A percentile compares a stretch with the other conserved stretches of the same genome.
Evolutionary conservation across 2,329 filamentous ascomycete genomes (phyloP).

Genomic region (Amphichorda felina): DNA sequence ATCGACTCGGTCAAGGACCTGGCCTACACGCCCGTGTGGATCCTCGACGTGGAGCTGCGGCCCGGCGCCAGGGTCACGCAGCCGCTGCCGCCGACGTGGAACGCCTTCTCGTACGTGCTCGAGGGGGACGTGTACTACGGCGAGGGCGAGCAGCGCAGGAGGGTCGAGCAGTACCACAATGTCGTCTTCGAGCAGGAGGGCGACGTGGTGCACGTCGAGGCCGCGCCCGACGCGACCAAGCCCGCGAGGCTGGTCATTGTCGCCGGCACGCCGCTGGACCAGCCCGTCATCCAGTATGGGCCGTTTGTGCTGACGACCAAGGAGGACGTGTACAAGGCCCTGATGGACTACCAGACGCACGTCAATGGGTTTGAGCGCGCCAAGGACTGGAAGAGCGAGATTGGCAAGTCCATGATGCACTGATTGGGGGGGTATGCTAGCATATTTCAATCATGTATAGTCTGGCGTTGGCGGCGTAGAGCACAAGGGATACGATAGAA

Average conservation of each 20-base stretch:
- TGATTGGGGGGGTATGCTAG: too few species aligned
- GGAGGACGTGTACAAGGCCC: constrained; percentile 64
- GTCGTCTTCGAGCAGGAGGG: constrained; percentile 77
- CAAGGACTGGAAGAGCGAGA: constrained; percentile 71
- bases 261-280: constrained; percentile 68
- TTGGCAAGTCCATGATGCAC: constrained; percentile 61
- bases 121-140: constrained; percentile 58
- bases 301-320: constrained; percentile 69
- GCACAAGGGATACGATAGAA: too few species aligned
- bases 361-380: constrained; percentile 74
- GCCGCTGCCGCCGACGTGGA: constrained; percentile 69
- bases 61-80: constrained; percentile 73
- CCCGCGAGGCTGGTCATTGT: constrained; percentile 55
- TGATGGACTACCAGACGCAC: constrained; percentile 62
- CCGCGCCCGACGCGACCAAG: constrained; percentile 51
- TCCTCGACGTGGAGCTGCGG: constrained; percentile 70
- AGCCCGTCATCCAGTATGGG: constrained; percentile 73
- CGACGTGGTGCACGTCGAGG: constrained; percentile 61
- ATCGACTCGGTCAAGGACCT: constrained; percentile 81
- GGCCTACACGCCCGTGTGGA: constrained; percentile 95
- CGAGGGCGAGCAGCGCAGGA: constrained; percentile 28
- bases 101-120: constrained; percentile 81
- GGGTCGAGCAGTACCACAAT: constrained; percentile 67
- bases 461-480: too few species aligned
- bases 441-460: too few species aligned